Evolutionary conservation across 805 yeast genomes (phyloP).

Genomic region (Metschnikowia amazonensis): DNA sequence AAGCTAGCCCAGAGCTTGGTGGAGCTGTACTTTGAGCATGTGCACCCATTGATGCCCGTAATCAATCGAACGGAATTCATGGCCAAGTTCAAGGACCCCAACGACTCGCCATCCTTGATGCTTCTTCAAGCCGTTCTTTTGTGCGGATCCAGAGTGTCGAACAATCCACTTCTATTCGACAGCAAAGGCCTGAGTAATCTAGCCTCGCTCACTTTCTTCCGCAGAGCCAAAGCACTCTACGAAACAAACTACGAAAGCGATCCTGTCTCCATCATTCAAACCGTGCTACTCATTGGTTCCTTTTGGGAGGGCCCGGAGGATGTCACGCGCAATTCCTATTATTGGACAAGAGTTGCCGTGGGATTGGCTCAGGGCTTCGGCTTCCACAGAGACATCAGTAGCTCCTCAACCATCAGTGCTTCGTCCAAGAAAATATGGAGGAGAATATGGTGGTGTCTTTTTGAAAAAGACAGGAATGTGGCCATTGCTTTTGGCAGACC

Average conservation of each 20-base stretch:
- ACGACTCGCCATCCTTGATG: slow-evolving; percentile 60
- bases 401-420: slow-evolving; percentile 36
- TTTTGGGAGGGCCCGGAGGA: slow-evolving; percentile 75
- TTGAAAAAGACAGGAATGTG: slow-evolving; percentile 64
- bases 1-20: slow-evolving; percentile 59
- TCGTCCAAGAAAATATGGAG: slow-evolving; percentile 50
- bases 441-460: slow-evolving; percentile 75
- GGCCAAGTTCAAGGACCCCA: slow-evolving; percentile 50
- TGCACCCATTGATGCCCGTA: slow-evolving; percentile 69
- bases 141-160: slow-evolving; percentile 62
- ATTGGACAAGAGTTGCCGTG: slow-evolving; percentile 68
- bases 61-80: slow-evolving; percentile 60
- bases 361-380: slow-evolving; percentile 75
- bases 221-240: slow-evolving; percentile 70
- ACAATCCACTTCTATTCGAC: slow-evolving; percentile 50
- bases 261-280: slow-evolving; percentile 57
- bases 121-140: slow-evolving; percentile 64
- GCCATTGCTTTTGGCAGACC: slow-evolving; percentile 78
- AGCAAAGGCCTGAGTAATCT: slow-evolving; percentile 49
- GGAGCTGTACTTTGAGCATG: slow-evolving; percentile 55
- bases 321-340: slow-evolving; percentile 60
- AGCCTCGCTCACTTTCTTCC: slow-evolving; percentile 51
- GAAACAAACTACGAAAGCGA: slow-evolving; percentile 69
- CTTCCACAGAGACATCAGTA: slow-evolving; percentile 55
- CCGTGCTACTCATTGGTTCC: slow-evolving; percentile 58